Base-by-base conservation (phyloP, 2,329 filamentous ascomycete genomes). In the Mariannaea sp. region DNA sequence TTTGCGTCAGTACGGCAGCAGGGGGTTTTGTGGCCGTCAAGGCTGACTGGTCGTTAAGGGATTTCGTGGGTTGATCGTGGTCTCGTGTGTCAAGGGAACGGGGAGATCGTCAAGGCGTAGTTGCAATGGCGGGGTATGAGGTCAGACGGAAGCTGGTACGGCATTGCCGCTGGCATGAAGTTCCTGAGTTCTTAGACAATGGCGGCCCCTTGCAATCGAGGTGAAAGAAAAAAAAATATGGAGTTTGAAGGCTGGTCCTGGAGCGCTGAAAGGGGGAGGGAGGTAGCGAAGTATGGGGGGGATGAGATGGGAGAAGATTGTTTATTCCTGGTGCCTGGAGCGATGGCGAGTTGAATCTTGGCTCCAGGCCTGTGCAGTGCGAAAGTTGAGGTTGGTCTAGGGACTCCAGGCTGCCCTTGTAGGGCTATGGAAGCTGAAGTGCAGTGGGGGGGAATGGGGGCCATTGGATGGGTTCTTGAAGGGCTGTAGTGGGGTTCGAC, bases 121-220 rank as follows among this genome's bases (percentile, higher is more conserved):
- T 53, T 16, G 53, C 54, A 19, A 56, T 58, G 63, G 59, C 59
- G 60, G 65, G 58, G 59, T 65, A 52, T 50, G 59, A 60, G 47
- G 59, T 58, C 49, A 64, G 61, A 53, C 55, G 60, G n/a, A 55
- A 49, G 60, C 59, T 61, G 65, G 63, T 60, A 63, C 65, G 60
- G 64, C 68, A 71, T 71, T 53, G 56, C 68, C 56, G 61, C 66
- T 60, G 56, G 55, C 58, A 55, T 55, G 48, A 59, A 61, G 55
- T 49, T 27, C n/a, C 32, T 38, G 35, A 49, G 14, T 26, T 22
- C n/a, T n/a, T 27, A 51, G 27, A 20, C 35, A n/a, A 22, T 43
- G 20, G 32, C n/a, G n/a, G 33, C 33, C 35, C 10, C 45, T 42
- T 20, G 29, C 13, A 17, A 29, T 8, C 9, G n/a, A 20, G 32